Evolutionary conservation across 176 grass and related monocot genomes (phyloP), one percentile per base, ranked within the genome.

Genomic region (Dactylis glomerata): DNA sequence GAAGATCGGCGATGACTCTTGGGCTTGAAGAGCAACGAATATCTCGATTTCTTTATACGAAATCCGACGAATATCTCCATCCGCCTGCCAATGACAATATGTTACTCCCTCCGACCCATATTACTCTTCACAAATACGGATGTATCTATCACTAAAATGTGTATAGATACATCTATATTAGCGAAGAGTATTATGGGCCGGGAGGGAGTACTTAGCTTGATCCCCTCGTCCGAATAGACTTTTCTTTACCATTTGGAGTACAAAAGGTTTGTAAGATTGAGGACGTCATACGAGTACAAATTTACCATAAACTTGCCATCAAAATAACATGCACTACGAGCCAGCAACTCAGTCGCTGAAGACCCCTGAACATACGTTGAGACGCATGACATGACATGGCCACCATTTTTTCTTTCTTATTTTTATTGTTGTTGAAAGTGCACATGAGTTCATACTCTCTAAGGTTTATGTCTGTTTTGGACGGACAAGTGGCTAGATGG

Each of bases 1-100:
- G 55, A 73, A 19, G 50, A 24, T 64, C 59, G 32, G 51, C 15
- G 58, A 72, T 40, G 70, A 73, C 24, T 27, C 26, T 24, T 49
- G 64, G 30, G 15, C 55, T n/a, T 63, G 44, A 20, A 74, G 72
- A 31, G 46, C 76, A 47, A 84, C 55, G 68, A 51, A 77, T 88
- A 45, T 56, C 63, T 68, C 36, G 22, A 0, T 34, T 78, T 27
- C 1, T 72, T 72, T 37, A 4, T 41, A 28, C 6, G 2, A 72
- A 72, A 72, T 44, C 38, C 81, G 15, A 84, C 19, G 66, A 49
- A 76, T 88, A 64, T 64, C 78, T 57, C 22, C 5, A 2, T 44
- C 23, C 12, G 75, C 30, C 67, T 56, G 56, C 56, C 3, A 32
- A n/a, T 27, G 74, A 27, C 1, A 37, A 20, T 15, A 12, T 51